These are phyloP conservation scores for Boletus insuetus DNA, from an alignment of 768 basidiomycete genomes.

Conservation along the genomic window DNA sequence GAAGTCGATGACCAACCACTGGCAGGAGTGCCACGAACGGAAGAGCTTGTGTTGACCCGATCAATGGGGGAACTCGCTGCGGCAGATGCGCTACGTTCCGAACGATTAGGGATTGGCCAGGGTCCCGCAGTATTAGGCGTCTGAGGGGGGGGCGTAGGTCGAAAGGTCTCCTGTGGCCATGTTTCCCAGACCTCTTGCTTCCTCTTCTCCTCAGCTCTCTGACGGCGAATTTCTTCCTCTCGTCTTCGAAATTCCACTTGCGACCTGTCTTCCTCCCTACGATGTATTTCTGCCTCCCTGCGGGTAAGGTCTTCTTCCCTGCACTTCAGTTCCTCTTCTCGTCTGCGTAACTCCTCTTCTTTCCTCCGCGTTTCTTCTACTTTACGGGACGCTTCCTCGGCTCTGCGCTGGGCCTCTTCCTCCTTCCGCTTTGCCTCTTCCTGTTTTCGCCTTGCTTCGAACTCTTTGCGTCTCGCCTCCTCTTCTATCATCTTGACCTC, in stretches of 20 bases:
- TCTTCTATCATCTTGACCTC: conserved; percentile 27
- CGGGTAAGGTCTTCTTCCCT: conserved; percentile 33
- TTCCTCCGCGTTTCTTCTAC: conserved; percentile 25
- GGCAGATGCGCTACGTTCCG: conserved; percentile 32
- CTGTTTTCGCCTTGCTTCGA: conserved; percentile 31
- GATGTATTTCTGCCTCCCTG: conserved; percentile 31
- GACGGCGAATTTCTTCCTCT: conserved; percentile 31
- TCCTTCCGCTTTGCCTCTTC: conserved; percentile 30
- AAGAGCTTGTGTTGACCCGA: conserved; percentile 27
- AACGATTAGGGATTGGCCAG: conserved; percentile 32
- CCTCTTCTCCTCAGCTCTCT: conserved; percentile 32
- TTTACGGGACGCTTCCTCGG: conserved; percentile 25
- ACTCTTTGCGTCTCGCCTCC: conserved; percentile 28
- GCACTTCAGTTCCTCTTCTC: conserved; percentile 29
- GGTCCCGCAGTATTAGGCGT: conserved; percentile 26
- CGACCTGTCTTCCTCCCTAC: conserved; percentile 25
- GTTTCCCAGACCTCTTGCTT: conserved; percentile 28
- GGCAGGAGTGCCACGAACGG: conserved; percentile 27
- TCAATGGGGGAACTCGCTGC: conserved; percentile 32
- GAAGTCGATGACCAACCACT: conserved; percentile 31
- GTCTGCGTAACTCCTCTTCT: conserved; percentile 24
- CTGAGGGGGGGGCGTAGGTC: conserved; percentile 27
- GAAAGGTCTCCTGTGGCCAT: conserved; percentile 27
- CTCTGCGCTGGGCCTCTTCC: conserved; percentile 26
- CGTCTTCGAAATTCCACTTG: conserved; percentile 31